Conservation (phyloP, 2,329 filamentous ascomycete species). For the Arthrinium puccinioides region DNA sequence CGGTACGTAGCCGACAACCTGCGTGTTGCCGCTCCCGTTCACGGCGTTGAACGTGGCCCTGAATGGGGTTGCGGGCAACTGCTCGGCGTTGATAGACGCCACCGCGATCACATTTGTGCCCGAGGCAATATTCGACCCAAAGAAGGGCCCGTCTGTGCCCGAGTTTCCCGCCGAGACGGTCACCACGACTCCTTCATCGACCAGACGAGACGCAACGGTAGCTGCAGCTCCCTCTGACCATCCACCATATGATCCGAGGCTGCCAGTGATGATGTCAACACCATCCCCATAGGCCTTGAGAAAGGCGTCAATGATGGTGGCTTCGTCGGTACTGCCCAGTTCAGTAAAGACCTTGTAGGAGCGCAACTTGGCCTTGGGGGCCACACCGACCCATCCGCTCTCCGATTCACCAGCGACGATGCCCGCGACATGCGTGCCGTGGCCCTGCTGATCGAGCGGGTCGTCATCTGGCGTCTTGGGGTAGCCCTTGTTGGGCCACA, state of each 20-base stretch:
- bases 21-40: slow-evolving; percentile 14
- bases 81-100: slow-evolving; percentile 30
- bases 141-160: slow-evolving; percentile 40
- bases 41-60: slow-evolving; percentile 21
- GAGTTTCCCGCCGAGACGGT: slow-evolving; percentile 45
- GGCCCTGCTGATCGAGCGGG: slow-evolving; percentile 1
- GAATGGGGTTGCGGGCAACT: slow-evolving; percentile 20
- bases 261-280: slow-evolving; percentile 35
- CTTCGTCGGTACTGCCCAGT: slow-evolving; percentile 15
- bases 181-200: slow-evolving; percentile 38
- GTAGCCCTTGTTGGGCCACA: background rate
- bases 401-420: slow-evolving; percentile 8
- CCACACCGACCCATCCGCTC: slow-evolving; percentile 17
- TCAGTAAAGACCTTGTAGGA: slow-evolving; percentile 20
- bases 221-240: slow-evolving; percentile 28
- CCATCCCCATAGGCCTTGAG: slow-evolving; percentile 26
- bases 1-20: slow-evolving; percentile 24
- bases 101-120: slow-evolving; percentile 34
- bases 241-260: slow-evolving; percentile 30
- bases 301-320: slow-evolving; percentile 26
- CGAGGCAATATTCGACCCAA: slow-evolving; percentile 30
- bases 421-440: background rate
- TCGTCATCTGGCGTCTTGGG: slow-evolving; percentile 1
- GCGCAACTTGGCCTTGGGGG: slow-evolving; percentile 18
- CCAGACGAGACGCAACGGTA: slow-evolving; percentile 30